Evolutionary conservation across 2,329 filamentous ascomycete genomes (phyloP).

Genomic region (Penicillium sp.): DNA sequence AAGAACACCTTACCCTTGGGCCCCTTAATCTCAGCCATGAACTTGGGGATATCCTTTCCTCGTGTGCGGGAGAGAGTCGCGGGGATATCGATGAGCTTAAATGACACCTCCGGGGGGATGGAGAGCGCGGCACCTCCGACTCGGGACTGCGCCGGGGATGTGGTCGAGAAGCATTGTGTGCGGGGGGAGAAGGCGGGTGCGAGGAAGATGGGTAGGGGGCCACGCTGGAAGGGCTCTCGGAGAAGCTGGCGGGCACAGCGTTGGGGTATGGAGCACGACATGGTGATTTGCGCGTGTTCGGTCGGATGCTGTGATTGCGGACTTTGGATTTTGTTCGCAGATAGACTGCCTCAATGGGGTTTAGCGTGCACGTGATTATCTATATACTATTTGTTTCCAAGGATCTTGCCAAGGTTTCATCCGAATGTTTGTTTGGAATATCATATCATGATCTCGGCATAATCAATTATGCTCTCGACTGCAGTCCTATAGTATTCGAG

Average conservation of each 20-base stretch:
- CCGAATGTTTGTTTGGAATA: not conserved
- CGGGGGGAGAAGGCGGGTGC: constrained; percentile 63
- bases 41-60: constrained; percentile 61
- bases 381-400: not conserved
- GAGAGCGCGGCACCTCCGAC: constrained; percentile 79
- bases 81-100: constrained; percentile 65
- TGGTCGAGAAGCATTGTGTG: constrained; percentile 67
- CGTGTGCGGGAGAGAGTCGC: constrained; percentile 58
- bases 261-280: constrained; percentile 65
- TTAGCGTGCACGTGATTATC: constrained; percentile 21
- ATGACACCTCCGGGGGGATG: constrained; percentile 77
- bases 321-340: constrained; percentile 36
- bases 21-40: constrained; percentile 69
- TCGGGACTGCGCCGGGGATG: constrained; percentile 68
- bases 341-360: constrained; percentile 15
- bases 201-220: constrained; percentile 68
- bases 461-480: not conserved
- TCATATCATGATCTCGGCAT: too few species aligned
- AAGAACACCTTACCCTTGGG: constrained; percentile 63
- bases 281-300: constrained; percentile 38
- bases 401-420: not conserved
- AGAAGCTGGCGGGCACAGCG: constrained; percentile 60
- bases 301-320: constrained; percentile 21
- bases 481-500: too few species aligned
- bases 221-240: constrained; percentile 45